These are phyloP conservation scores for Verticillium albo-atrum DNA, from an alignment of 2,329 filamentous ascomycete species.

Conservation along the genomic window DNA sequence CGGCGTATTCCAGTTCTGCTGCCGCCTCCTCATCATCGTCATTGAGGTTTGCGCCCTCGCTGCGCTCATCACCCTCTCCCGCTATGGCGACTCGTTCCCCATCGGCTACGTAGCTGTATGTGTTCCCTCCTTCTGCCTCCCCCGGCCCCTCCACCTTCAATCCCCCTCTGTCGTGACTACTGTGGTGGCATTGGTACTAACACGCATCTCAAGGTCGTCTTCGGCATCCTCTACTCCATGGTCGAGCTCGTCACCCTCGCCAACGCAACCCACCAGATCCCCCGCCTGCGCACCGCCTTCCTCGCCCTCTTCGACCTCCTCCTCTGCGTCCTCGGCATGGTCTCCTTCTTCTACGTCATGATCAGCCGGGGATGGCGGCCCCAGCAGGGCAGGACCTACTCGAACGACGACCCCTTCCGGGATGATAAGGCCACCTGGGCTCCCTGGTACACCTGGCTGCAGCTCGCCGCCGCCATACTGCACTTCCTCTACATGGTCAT, in stretches of 20 bases:
- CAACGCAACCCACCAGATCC: constrained; percentile 13
- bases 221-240: constrained; percentile 39
- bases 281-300: constrained; percentile 9
- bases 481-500: constrained; percentile 15
- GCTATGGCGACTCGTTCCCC: constrained; percentile 9
- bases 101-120: constrained; percentile 12
- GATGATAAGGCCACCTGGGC: constrained; percentile 13
- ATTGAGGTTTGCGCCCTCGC: constrained; percentile 14
- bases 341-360: constrained; percentile 15
- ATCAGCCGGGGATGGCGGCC: constrained; percentile 12
- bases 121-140: background rate
- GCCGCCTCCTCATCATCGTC: constrained; percentile 12
- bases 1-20: constrained; percentile 15
- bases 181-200: too few species aligned
- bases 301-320: constrained; percentile 12
- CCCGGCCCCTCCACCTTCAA: background rate
- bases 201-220: constrained; percentile 16
- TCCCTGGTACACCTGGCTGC: constrained; percentile 16
- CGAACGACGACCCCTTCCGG: constrained; percentile 9
- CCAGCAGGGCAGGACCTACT: constrained; percentile 5
- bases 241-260: constrained; percentile 20
- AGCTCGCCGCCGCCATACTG: constrained; percentile 13
- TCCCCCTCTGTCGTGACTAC: too few species aligned
- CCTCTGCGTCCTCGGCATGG: constrained; percentile 13
- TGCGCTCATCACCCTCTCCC: constrained; percentile 10